Evolutionary conservation across 495 filamentous ascomycete species (phyloP).

Genomic region (Beverwykella pulmonaria): DNA sequence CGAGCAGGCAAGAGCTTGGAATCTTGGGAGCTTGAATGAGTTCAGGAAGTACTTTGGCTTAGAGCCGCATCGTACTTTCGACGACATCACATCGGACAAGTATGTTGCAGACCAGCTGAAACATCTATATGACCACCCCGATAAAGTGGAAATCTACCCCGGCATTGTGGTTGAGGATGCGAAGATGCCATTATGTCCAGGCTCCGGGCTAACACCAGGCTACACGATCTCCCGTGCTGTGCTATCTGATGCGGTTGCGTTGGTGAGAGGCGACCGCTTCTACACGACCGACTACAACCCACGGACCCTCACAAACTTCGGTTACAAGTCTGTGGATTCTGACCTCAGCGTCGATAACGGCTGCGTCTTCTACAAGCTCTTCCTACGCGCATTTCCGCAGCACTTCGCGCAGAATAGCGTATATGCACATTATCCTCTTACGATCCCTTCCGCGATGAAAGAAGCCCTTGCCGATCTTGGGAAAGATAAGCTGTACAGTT

Average conservation of each 20-base stretch:
- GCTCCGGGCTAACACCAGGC: conserved; percentile 77
- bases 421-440: conserved; percentile 64
- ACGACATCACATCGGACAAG: conserved; percentile 81
- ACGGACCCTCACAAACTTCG: conserved; percentile 81
- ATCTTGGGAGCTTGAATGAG: conserved; percentile 81
- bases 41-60: conserved; percentile 81
- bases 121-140: conserved; percentile 76
- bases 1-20: conserved; percentile 80
- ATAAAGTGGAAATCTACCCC: conserved; percentile 80
- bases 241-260: conserved; percentile 78
- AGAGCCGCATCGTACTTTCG: conserved; percentile 73
- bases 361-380: conserved; percentile 63
- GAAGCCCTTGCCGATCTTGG: conserved; percentile 54
- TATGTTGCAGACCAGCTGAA: conserved; percentile 71
- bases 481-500: conserved; percentile 55
- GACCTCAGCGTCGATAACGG: conserved; percentile 58
- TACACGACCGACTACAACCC: conserved; percentile 75
- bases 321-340: conserved; percentile 57
- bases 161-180: conserved; percentile 80
- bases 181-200: conserved; percentile 72
- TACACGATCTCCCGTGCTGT: conserved; percentile 84
- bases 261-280: conserved; percentile 87
- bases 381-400: conserved; percentile 62
- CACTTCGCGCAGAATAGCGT: conserved; percentile 60
- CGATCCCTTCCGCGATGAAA: conserved; percentile 58